Base-by-base conservation (phyloP, 169 alveolate genomes). In the Eimeria necatrix region DNA sequence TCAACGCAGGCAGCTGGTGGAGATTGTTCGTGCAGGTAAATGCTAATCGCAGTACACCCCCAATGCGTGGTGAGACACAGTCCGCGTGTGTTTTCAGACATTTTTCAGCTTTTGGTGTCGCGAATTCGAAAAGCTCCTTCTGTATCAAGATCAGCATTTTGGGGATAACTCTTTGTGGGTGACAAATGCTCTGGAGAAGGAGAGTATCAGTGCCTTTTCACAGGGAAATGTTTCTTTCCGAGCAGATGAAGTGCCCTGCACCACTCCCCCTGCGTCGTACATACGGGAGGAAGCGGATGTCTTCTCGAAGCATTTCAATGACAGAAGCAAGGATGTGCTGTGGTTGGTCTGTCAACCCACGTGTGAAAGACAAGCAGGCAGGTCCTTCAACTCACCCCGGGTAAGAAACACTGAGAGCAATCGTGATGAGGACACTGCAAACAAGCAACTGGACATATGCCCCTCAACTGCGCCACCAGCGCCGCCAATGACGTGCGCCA, bases 41-140 rank as follows among this genome's bases (percentile, higher is more conserved):
- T 32, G 41, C 41, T 32, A 32, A 32, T 32, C 41, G 41, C 41
- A 32, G 41, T 32, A 32, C 41, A 32, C 41, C 41, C 41, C 5
- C 68, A 9, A n/a, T 4, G 24, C 49, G 61, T 32, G 46, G 86
- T 48, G 20, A 8, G 6, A 14, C 18, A 32, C 12, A 16, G n/a
- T 85, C 81, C 20, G 48, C 22, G 7, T 24, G 32, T 61, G 81
- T 48, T 14, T 80, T 22, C 93, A 85, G 93, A 48, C 64, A 0
- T 85, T 85, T 48, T 85, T 85, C 81, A 61, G 81, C 20, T 52
- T 61, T n/a, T 85, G 93, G 93, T 61, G 93, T 80, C 93, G 93
- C 4, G 93, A 85, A 41, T 85, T 85, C 52, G 83, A 60, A 85
- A 85, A 16, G 83, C 68, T 85, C 5, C 93, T 85, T 61, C 49